These are phyloP conservation scores for Rhododendron kiyosumense DNA, from an alignment of 148 eudicot species.

Conservation along the genomic window DNA sequence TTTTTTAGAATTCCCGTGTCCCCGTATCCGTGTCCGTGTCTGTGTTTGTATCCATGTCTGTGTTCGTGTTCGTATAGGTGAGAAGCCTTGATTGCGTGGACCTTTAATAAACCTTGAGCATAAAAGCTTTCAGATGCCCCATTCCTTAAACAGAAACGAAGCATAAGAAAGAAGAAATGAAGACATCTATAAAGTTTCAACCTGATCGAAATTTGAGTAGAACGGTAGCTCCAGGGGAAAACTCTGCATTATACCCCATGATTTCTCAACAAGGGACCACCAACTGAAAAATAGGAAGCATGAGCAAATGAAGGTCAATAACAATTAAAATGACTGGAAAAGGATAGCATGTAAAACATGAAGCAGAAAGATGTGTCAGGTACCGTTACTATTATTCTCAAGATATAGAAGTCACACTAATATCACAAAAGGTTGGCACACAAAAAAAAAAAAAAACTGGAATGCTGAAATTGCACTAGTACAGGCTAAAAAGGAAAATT, in stretches of 20 bases:
- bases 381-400: neutral
- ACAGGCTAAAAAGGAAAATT: neutral
- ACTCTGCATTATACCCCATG: conserved; percentile 51
- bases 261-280: conserved; percentile 62
- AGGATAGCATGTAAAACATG: neutral
- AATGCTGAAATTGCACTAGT: neutral
- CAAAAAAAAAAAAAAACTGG: neutral
- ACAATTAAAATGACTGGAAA: neutral
- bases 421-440: neutral
- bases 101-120: conserved; percentile 9
- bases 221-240: conserved; percentile 51
- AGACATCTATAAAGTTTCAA: conserved; percentile 12
- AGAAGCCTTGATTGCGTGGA: neutral
- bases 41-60: too few relatives aligned
- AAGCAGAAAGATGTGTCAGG: neutral
- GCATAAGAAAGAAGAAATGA: neutral
- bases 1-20: too few relatives aligned
- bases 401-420: neutral
- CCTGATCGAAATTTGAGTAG: conserved; percentile 67
- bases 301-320: neutral
- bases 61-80: too few relatives aligned
- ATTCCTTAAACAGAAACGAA: conserved; percentile 12
- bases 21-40: too few relatives aligned
- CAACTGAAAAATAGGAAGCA: conserved; percentile 37
- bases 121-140: conserved; percentile 35